These are phyloP conservation scores for Neurospora sp. DNA, from an alignment of 2,329 filamentous ascomycete genomes.

Conservation along the genomic window DNA sequence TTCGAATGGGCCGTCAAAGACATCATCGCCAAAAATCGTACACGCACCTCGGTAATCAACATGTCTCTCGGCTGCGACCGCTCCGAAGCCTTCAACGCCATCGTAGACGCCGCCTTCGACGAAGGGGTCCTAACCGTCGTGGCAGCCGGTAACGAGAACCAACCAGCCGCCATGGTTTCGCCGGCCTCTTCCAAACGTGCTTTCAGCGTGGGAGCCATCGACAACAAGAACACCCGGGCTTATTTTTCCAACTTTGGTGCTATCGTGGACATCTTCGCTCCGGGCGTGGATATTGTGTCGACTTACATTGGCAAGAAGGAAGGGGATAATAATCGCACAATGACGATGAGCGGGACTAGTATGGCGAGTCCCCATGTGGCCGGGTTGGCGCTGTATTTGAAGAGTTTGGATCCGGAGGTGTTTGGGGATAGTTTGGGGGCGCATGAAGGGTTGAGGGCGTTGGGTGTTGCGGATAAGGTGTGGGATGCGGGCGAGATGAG, in stretches of 20 bases:
- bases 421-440: not conserved
- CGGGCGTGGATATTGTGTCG: conserved; percentile 31
- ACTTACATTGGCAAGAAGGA: conserved; percentile 26
- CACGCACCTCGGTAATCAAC: conserved; percentile 38
- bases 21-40: conserved; percentile 30
- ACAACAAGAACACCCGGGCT: conserved; percentile 27
- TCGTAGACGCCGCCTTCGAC: conserved; percentile 35
- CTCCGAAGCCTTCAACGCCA: conserved; percentile 38
- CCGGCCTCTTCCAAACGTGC: conserved; percentile 38
- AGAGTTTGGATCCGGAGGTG: conserved; percentile 5
- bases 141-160: conserved; percentile 39
- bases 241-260: conserved; percentile 41
- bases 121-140: conserved; percentile 42
- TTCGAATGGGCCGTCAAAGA: conserved; percentile 30
- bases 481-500: conserved; percentile 9
- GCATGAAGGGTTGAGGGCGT: not conserved
- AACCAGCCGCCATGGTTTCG: conserved; percentile 29
- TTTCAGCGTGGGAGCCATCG: conserved; percentile 44
- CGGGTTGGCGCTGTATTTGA: conserved; percentile 50
- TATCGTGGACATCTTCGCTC: conserved; percentile 34
- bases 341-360: conserved; percentile 46
- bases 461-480: conserved; percentile 6
- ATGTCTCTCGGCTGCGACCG: conserved; percentile 41
- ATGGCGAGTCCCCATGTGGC: conserved; percentile 54
- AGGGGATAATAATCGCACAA: conserved; percentile 21